Base-by-base conservation (phyloP, 305 asterid species). In the Salvia sclarea region DNA sequence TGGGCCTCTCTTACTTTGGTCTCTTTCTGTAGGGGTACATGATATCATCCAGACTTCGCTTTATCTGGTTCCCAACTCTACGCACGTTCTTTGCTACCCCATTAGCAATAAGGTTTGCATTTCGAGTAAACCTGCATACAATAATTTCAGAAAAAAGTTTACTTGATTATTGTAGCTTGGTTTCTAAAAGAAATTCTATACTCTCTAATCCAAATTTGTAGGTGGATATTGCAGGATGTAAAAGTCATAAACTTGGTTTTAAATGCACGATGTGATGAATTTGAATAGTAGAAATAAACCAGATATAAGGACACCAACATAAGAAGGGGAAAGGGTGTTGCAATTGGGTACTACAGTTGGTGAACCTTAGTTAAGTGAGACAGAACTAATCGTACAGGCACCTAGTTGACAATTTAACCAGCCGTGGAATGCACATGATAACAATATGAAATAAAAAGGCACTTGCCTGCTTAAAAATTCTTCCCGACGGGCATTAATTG, bases 11-110 rank as follows among this genome's bases (percentile, higher is more conserved):
- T 82, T 75, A 92, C 83, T 92, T 92, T 47, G 98, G 96, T 47
- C 86, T 82, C 61, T 86, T 81, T 53, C 89, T 66, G 77, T 84
- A 82, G 56, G 92, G 95, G 69, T 77, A 75, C 66, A 92, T 56
- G 52, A 90, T 71, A 76, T 88, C 95, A 67, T 86, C 94, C 33
- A 88, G 69, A 12, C 79, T 80, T 64, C 80, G 90, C 75, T 92
- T 92, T 74, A 92, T 82, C 68, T 79, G 88, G 75, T 88, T 90
- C 76, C 98, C 96, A 12, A 90, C 92, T 79, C 71, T 88, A 28
- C 85, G 81, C 71, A 82, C 37, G 80, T 92, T 88, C 84, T 92
- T 92, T 49, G 69, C 92, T 20, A 92, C 98, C 40, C 96, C 97
- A 61, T 64, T 92, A 2, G 96, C 98, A 6, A 92, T 97, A 77